phyloP scores from a whole-genome alignment of 495 filamentous ascomycete species.

The Clohesyomyces aquaticus region DNA sequence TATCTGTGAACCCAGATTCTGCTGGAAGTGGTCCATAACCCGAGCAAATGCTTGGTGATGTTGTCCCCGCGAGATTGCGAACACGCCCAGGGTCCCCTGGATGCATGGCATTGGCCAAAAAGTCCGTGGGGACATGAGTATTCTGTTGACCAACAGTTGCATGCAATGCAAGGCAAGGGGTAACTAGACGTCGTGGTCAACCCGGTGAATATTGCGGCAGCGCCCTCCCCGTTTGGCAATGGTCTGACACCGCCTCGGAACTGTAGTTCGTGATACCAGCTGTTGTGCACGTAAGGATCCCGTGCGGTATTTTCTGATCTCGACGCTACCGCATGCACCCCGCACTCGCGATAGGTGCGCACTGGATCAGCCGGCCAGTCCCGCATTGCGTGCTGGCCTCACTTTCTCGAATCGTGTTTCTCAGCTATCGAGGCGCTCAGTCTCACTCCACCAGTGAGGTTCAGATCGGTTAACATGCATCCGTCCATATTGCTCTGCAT shows the following conservation, averaged over 20 bases:
- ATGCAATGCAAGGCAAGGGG: conserved; percentile 5
- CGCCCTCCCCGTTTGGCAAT: not conserved
- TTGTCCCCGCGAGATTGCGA: not conserved
- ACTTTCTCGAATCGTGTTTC: conserved; percentile 7
- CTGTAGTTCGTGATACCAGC: conserved; percentile 23
- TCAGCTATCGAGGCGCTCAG: not conserved
- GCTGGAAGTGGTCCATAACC: not conserved
- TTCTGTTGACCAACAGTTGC: not conserved
- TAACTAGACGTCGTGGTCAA: not conserved
- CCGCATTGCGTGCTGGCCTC: conserved; percentile 23
- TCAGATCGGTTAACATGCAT: conserved; percentile 18
- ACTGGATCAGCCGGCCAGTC: conserved; percentile 35
- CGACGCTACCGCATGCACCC: conserved; percentile 35
- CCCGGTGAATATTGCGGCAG: not conserved
- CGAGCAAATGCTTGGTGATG: too few species aligned
- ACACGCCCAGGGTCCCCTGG: conserved; percentile 25
- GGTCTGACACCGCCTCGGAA: not conserved
- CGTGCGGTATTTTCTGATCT: conserved; percentile 22
- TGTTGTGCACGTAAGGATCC: not conserved
- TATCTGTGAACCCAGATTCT: not conserved
- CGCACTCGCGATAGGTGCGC: conserved; percentile 21
- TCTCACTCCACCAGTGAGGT: conserved; percentile 15
- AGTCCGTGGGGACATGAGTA: conserved; percentile 5
- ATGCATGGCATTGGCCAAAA: conserved; percentile 8
- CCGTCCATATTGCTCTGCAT: conserved; percentile 21